Conservation (phyloP, 306 rosid genomes). For the Corylus americana region DNA sequence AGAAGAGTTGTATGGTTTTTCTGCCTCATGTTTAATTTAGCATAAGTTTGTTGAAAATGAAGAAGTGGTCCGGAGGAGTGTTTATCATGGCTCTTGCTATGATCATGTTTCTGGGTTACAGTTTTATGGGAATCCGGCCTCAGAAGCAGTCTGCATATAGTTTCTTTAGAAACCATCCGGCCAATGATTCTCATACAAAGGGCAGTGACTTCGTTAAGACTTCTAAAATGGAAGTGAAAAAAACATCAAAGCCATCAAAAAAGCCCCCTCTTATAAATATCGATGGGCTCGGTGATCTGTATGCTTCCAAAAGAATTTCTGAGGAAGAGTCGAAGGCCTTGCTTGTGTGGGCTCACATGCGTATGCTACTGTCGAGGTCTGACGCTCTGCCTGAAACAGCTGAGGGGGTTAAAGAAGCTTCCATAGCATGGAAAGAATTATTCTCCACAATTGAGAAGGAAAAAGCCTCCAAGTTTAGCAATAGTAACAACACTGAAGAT, state of each 20-base stretch:
- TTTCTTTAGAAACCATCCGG: slow-evolving; percentile 56
- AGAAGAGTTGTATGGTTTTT: neutral
- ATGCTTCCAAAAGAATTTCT: slow-evolving; percentile 40
- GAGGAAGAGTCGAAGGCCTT: slow-evolving; percentile 47
- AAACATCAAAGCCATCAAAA: slow-evolving; percentile 27
- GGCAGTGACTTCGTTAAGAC: slow-evolving; percentile 25
- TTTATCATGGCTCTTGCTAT: slow-evolving; percentile 60
- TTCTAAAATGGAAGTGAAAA: slow-evolving; percentile 27
- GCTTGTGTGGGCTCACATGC: slow-evolving; percentile 71
- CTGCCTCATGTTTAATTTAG: slow-evolving; percentile 14
- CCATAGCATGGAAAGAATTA: slow-evolving; percentile 76
- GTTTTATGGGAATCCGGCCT: slow-evolving; percentile 50
- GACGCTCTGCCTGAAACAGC: slow-evolving; percentile 79
- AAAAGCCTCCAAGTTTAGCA: slow-evolving; percentile 44
- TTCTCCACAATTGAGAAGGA: slow-evolving; percentile 44
- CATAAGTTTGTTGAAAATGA: slow-evolving; percentile 56
- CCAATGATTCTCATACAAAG: slow-evolving; percentile 31
- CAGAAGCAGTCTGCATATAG: slow-evolving; percentile 53
- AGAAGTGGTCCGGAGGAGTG: slow-evolving; percentile 85
- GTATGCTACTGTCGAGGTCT: slow-evolving; percentile 61
- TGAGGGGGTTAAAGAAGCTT: slow-evolving; percentile 91
- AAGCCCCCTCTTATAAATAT: slow-evolving; percentile 53
- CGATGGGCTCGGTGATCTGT: slow-evolving; percentile 63
- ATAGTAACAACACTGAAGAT: slow-evolving; percentile 33
- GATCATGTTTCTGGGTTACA: slow-evolving; percentile 59